phyloP scores from a whole-genome alignment of 2,329 filamentous ascomycete genomes.

The Fusarium sp. region DNA sequence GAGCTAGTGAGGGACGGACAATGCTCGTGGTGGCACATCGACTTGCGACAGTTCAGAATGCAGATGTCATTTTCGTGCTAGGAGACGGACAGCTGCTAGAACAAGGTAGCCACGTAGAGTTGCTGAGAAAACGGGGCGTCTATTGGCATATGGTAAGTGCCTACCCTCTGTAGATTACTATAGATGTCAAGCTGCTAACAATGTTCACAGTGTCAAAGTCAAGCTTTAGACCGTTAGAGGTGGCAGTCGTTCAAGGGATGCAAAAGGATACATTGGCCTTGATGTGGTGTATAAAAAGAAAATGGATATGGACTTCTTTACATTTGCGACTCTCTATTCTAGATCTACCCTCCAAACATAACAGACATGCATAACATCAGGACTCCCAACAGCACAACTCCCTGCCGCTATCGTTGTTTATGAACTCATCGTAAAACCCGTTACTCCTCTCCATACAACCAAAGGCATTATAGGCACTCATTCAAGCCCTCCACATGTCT shows the following conservation, averaged over 20 bases:
- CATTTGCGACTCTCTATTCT: constrained; percentile 22
- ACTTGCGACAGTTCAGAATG: constrained; percentile 80
- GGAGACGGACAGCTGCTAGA: constrained; percentile 70
- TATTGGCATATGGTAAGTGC: constrained; percentile 69
- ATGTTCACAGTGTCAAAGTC: constrained; percentile 65
- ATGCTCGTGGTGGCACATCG: constrained; percentile 83
- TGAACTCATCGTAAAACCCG: neutral
- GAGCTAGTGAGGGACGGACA: constrained; percentile 68
- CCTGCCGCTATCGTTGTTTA: constrained; percentile 8
- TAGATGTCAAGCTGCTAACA: constrained; percentile 37
- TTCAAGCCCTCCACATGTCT: constrained; percentile 56
- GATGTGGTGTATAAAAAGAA: neutral
- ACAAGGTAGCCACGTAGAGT: constrained; percentile 63
- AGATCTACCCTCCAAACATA: constrained; percentile 10
- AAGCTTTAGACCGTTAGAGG: constrained; percentile 64
- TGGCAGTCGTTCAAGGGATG: neutral
- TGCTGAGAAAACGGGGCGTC: constrained; percentile 63
- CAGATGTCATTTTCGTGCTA: constrained; percentile 83
- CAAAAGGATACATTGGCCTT: neutral
- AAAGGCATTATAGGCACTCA: neutral
- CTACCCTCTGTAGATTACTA: neutral
- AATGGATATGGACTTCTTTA: neutral
- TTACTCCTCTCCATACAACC: too few species aligned
- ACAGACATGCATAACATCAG: constrained; percentile 4
- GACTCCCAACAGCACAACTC: constrained; percentile 21